Base-by-base conservation (phyloP, 768 basidiomycete genomes). In the Amanita thiersii region DNA sequence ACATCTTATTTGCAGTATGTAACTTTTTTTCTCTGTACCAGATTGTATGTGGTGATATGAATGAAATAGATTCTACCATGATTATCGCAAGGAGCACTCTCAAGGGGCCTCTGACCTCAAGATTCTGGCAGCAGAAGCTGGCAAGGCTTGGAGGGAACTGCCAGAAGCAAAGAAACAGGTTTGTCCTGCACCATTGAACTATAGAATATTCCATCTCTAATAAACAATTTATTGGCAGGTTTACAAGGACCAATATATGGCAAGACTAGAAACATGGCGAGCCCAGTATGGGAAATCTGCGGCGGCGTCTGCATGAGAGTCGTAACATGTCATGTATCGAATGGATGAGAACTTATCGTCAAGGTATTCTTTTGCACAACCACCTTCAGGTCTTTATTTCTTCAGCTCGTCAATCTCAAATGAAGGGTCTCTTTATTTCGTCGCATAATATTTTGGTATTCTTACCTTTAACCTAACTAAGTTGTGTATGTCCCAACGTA, bases 1-100 rank as follows among this genome's bases (percentile, higher is more conserved):
- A 28, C 37, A 37, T 19, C 45, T 8, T 54, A 38, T 40, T 2
- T 47, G 12, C 37, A 8, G 52, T 53, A 31, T 12, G 46, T 45
- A 11, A n/a, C 14, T 21, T n/a, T 18, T 5, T 9, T 14, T 39
- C 19, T 7, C 14, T n/a, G 19, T 12, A 11, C 21, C 37, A 1
- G 4, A 12, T 44, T 17, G 29, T 33, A 3, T 5, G 6, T 31
- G 18, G 11, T n/a, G 1, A 23, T 5, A 6, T 33, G 4, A 30
- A 30, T n/a, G n/a, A n/a, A n/a, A 30, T 10, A 45, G 37, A 11
- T 45, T 39, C 30, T 6, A 6, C 6, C 2, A 9, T 8, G 18
- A 4, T 14, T 19, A 19, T 17, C 37, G 8, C 21, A 19, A 20
- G 5, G 8, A 19, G 33, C 5, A 11, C 18, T 6, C 7, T 17